A percentile compares a stretch with the other conserved stretches of the same genome.
These are phyloP conservation scores for Cicer bijugum DNA, from an alignment of 306 rosid species.

Conservation along the genomic window DNA sequence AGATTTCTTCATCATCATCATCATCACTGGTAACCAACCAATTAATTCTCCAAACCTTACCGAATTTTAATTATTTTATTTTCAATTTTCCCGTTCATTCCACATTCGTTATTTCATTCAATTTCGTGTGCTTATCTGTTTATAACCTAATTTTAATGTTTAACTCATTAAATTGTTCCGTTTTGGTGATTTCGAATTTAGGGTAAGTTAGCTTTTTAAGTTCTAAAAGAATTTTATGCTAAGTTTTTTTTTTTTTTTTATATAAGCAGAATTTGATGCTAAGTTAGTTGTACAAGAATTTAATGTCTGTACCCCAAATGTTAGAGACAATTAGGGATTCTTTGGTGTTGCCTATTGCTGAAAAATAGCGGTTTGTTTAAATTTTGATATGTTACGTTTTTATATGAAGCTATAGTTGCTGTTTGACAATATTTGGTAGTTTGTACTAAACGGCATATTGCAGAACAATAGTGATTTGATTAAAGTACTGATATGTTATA, in stretches of 20 bases:
- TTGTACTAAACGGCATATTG: neutral
- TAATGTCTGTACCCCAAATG: neutral
- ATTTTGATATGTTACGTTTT: neutral
- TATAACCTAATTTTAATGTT: conserved; percentile 15
- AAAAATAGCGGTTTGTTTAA: neutral
- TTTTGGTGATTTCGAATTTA: conserved; percentile 30
- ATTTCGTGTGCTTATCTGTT: neutral
- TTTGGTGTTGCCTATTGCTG: neutral
- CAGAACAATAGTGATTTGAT: neutral
- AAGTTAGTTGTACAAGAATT: neutral
- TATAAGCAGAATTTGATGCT: neutral
- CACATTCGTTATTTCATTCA: conserved; percentile 21
- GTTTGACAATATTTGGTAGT: neutral
- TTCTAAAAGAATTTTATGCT: neutral
- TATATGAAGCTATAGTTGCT: neutral
- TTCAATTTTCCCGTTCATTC: conserved; percentile 4
- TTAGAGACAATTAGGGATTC: conserved; percentile 9
- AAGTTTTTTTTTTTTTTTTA: neutral
- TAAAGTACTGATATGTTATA: neutral
- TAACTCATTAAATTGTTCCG: conserved; percentile 27
- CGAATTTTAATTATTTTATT: neutral
- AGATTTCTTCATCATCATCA: conserved; percentile 12
- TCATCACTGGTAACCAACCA: conserved; percentile 41
- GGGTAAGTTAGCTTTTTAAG: conserved; percentile 7
- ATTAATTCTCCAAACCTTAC: neutral